phyloP scores from a whole-genome alignment of 257 asterid genomes.

The Primulina eburnea region DNA sequence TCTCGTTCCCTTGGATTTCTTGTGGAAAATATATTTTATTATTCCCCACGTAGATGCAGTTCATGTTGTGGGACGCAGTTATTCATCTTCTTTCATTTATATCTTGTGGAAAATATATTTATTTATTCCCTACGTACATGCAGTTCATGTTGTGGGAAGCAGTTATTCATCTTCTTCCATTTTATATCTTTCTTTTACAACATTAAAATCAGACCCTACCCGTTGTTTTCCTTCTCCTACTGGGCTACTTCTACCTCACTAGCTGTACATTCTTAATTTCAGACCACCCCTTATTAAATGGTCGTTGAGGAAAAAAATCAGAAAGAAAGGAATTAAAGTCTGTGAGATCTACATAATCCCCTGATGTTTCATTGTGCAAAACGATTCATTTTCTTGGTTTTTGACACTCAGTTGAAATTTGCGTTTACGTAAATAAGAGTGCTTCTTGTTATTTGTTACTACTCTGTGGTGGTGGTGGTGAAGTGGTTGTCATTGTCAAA shows the following conservation, averaged over 20 bases:
- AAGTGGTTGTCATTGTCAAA: neutral
- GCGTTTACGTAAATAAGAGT: neutral
- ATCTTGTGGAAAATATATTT: too few species aligned
- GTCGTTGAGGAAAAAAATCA: neutral
- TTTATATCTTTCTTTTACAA: neutral
- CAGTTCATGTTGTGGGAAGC: neutral
- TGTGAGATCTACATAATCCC: neutral
- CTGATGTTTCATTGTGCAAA: too few species aligned
- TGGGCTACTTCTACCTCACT: neutral
- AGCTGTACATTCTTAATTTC: neutral
- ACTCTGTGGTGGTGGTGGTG: too few species aligned
- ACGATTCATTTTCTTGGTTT: neutral
- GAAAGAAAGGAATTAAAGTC: neutral
- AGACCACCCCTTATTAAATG: neutral
- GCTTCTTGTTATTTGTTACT: too few species aligned
- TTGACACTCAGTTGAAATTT: neutral
- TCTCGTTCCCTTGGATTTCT: too few species aligned
- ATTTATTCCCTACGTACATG: neutral
- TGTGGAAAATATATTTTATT: too few species aligned
- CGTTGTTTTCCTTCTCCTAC: neutral
- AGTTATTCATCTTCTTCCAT: neutral
- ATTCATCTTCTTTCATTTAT: too few species aligned
- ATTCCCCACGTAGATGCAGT: too few species aligned
- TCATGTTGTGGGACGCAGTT: too few species aligned
- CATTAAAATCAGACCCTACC: slow-evolving; percentile 12